Evolutionary conservation across 176 grass and related monocot species (phyloP).

Genomic region (Oryza australiensis): DNA sequence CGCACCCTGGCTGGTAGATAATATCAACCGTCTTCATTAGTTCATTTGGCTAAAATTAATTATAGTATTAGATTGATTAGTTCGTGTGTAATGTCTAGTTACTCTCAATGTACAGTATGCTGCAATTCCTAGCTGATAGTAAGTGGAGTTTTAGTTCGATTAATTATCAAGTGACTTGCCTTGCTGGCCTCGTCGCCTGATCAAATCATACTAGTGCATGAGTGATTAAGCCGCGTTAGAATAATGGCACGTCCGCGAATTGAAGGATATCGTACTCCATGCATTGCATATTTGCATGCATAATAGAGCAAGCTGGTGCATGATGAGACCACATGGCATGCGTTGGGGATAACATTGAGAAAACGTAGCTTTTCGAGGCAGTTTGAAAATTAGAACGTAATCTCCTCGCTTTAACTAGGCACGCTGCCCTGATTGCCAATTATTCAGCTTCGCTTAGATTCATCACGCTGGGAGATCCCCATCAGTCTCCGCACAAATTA

Average conservation of each 20-base stretch:
- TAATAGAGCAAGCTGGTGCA: not conserved
- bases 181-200: not conserved
- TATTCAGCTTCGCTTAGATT: not conserved
- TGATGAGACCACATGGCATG: not conserved
- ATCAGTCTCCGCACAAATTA: no score
- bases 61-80: no score
- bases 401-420: not conserved
- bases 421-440: constrained; percentile 16
- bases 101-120: no score
- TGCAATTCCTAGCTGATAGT: no score
- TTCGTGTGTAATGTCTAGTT: not conserved
- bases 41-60: not conserved
- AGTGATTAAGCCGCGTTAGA: not conserved
- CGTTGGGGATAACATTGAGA: not conserved
- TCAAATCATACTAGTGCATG: not conserved
- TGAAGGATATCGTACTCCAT: not conserved
- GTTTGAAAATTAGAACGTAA: not conserved
- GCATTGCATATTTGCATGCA: not conserved
- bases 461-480: not conserved
- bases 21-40: not conserved
- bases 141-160: not conserved
- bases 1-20: not conserved
- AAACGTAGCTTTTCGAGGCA: not conserved
- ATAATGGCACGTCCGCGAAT: not conserved
- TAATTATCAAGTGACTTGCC: not conserved